These are phyloP conservation scores for Phytophthora aleatoria DNA, from an alignment of 352 stramenopile species.

Conservation along the genomic window DNA sequence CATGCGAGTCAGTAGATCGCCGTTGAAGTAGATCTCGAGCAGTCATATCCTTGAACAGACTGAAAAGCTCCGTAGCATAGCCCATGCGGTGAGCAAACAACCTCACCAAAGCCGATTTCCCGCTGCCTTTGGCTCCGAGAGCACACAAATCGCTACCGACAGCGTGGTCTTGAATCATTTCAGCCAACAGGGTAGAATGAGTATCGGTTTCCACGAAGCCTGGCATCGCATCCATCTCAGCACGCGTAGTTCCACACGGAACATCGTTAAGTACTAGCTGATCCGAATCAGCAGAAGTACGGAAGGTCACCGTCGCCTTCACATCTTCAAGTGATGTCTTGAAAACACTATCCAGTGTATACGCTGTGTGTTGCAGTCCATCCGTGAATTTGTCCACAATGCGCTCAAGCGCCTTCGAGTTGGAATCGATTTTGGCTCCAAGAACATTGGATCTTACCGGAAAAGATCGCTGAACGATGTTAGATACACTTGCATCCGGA, in stretches of 20 bases:
- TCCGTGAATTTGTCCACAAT: conserved; percentile 59
- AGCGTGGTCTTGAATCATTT: conserved; percentile 85
- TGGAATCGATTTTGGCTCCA: conserved; percentile 41
- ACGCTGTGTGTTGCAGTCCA: conserved; percentile 32
- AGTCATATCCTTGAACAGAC: conserved; percentile 94
- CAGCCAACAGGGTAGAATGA: conserved; percentile 51
- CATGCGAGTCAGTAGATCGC: conserved; percentile 83
- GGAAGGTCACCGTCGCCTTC: conserved; percentile 34
- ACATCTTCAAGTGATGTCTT: conserved; percentile 31
- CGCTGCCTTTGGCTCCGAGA: conserved; percentile 81
- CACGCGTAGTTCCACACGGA: conserved; percentile 46
- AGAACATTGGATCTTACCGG: conserved; percentile 58
- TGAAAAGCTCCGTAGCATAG: conserved; percentile 91
- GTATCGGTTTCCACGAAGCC: conserved; percentile 67
- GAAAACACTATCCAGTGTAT: conserved; percentile 41
- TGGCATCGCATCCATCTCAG: conserved; percentile 30
- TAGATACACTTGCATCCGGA: conserved; percentile 43
- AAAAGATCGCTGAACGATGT: conserved; percentile 55
- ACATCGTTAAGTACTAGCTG: conserved; percentile 35
- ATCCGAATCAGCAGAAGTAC: neutral
- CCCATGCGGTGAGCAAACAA: conserved; percentile 75
- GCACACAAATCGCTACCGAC: conserved; percentile 80
- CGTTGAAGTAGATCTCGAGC: conserved; percentile 91
- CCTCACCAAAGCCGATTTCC: conserved; percentile 77
- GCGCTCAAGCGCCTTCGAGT: conserved; percentile 54